Percentiles rank a stretch among this genome's conserved stretches.
Conservation (phyloP, 2,329 filamentous ascomycete genomes). For the Phialocephala sp. region DNA sequence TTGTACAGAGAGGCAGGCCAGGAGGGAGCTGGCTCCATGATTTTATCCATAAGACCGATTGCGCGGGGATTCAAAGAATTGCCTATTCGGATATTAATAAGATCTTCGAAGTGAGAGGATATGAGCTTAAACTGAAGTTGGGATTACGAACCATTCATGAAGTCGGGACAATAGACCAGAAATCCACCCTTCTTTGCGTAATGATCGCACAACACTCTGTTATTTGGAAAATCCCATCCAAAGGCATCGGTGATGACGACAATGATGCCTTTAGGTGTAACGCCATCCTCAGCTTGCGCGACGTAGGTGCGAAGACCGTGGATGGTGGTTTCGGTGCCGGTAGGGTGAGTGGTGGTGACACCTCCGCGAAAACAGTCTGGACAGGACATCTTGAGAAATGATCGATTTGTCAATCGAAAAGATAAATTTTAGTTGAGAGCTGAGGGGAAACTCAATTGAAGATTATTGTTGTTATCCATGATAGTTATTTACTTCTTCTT, state of each 20-base stretch:
- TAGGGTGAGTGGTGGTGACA: conserved; percentile 46
- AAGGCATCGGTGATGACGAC: conserved; percentile 57
- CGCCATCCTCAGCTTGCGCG: conserved; percentile 42
- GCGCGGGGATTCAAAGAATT: conserved; percentile 16
- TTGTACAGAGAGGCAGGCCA: conserved; percentile 32
- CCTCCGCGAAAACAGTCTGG: conserved; percentile 46
- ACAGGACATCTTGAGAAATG: conserved; percentile 27
- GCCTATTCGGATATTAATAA: background rate
- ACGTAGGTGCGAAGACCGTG: conserved; percentile 55
- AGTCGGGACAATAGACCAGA: conserved; percentile 56
- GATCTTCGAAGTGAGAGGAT: background rate
- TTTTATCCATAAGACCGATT: conserved; percentile 28
- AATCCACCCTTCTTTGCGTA: conserved; percentile 53
- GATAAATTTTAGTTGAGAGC: too few relatives aligned
- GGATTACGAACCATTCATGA: conserved; percentile 50
- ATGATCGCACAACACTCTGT: conserved; percentile 53
- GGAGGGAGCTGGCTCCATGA: conserved; percentile 25
- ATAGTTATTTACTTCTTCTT: too few relatives aligned
- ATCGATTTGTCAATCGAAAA: too few relatives aligned
- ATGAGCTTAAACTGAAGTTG: background rate
- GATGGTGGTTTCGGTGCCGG: conserved; percentile 48
- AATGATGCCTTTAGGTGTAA: conserved; percentile 49
- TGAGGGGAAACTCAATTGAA: too few relatives aligned
- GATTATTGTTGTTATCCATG: too few relatives aligned
- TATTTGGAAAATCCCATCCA: conserved; percentile 55